These are phyloP conservation scores for Datisca glomerata DNA, from an alignment of 306 rosid species.

Conservation along the genomic window DNA sequence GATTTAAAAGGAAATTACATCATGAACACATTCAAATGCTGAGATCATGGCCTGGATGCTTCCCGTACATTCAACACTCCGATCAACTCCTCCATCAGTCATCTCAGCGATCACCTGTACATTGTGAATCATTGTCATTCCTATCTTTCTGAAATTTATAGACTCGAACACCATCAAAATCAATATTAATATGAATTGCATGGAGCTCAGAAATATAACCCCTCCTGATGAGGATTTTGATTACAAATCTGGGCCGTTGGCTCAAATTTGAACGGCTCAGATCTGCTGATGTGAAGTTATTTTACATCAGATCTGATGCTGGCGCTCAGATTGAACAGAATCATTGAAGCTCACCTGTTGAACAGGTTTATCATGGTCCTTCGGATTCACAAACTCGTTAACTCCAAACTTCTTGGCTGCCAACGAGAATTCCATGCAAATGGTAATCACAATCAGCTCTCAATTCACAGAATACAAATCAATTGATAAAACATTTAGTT, in stretches of 20 bases:
- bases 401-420: slow-evolving; percentile 85
- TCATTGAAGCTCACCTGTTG: slow-evolving; percentile 62
- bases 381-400: slow-evolving; percentile 82
- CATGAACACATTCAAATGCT: slow-evolving; percentile 90
- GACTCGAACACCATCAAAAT: no score
- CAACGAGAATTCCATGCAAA: slow-evolving; percentile 1
- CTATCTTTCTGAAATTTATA: no score
- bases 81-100: slow-evolving; percentile 88
- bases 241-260: no score
- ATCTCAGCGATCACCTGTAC: slow-evolving; percentile 64
- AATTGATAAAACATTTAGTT: no score
- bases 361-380: slow-evolving; percentile 69
- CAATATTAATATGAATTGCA: no score
- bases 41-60: slow-evolving; percentile 84
- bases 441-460: slow-evolving; percentile 1
- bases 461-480: no score
- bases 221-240: no score
- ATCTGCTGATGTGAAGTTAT: no score
- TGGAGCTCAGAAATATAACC: no score
- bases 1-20: slow-evolving; percentile 23
- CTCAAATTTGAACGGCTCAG: no score
- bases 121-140: neutral
- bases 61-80: slow-evolving; percentile 81
- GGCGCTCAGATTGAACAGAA: no score
- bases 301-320: no score